These are phyloP conservation scores for Fusarium sublunatum DNA, from an alignment of 2,329 filamentous ascomycete species.

Conservation along the genomic window DNA sequence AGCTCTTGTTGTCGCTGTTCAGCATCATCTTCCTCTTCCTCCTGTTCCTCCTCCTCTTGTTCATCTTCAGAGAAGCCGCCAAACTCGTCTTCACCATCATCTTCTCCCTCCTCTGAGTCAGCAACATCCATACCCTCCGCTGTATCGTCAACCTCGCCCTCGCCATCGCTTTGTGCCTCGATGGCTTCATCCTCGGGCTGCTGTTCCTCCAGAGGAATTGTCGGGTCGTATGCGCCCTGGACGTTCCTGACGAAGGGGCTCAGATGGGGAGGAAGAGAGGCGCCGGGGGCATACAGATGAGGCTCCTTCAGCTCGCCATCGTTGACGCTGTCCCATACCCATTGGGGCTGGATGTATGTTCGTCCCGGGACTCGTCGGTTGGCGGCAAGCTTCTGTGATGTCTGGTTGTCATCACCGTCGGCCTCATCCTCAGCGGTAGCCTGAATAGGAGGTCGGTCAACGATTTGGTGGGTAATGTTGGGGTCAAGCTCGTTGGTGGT, in stretches of 20 bases:
- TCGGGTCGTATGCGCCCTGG: slow-evolving; percentile 92
- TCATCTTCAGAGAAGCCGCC: slow-evolving; percentile 65
- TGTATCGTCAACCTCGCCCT: slow-evolving; percentile 58
- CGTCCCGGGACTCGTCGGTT: slow-evolving; percentile 88
- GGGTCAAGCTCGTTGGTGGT: slow-evolving; percentile 89
- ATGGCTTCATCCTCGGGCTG: slow-evolving; percentile 88
- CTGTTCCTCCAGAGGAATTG: slow-evolving; percentile 84
- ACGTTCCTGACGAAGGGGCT: slow-evolving; percentile 94
- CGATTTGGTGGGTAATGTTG: slow-evolving; percentile 93
- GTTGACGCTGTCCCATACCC: slow-evolving; percentile 98
- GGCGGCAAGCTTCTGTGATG: slow-evolving; percentile 64
- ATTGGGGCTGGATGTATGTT: slow-evolving; percentile 95
- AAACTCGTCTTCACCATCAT: slow-evolving; percentile 58
- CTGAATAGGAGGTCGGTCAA: slow-evolving; percentile 85
- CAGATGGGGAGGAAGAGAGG: slow-evolving; percentile 90
- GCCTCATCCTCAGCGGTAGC: slow-evolving; percentile 60
- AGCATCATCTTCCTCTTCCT: slow-evolving; percentile 70
- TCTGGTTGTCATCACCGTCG: slow-evolving; percentile 70
- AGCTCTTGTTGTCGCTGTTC: slow-evolving; percentile 87
- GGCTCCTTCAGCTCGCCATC: slow-evolving; percentile 87
- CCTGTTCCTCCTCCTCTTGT: slow-evolving; percentile 52
- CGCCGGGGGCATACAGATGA: slow-evolving; percentile 89
- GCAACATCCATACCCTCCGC: slow-evolving; percentile 63
- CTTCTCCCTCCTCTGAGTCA: slow-evolving; percentile 59
- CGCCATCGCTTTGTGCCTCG: slow-evolving; percentile 70